Conservation (phyloP, 139 green algal genomes). For the Tetraselmis chui region DNA sequence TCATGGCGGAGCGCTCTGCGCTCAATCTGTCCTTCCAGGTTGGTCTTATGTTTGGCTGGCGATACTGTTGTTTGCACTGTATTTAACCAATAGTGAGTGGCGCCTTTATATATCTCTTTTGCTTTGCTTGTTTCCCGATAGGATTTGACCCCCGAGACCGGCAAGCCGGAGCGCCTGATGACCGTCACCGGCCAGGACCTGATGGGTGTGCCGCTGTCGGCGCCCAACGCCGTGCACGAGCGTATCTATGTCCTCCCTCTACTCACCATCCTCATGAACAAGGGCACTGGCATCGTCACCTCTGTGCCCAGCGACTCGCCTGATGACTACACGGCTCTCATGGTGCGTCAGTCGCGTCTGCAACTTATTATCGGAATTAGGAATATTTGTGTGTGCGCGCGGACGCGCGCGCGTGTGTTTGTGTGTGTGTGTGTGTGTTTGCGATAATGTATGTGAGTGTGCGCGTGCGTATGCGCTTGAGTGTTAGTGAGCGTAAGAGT, state of each 20-base stretch:
- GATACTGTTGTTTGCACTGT: too few relatives aligned
- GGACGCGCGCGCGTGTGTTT: too few relatives aligned
- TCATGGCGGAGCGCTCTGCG: constrained; percentile 80
- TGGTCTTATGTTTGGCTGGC: constrained; percentile 16
- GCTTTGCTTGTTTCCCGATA: too few relatives aligned
- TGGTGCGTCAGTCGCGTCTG: constrained; percentile 22
- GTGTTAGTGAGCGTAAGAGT: too few relatives aligned
- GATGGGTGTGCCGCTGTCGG: constrained; percentile 76
- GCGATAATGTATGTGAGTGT: too few relatives aligned
- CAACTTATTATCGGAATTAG: too few relatives aligned
- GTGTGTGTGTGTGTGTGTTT: too few relatives aligned
- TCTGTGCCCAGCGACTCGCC: constrained; percentile 90
- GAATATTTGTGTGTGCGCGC: too few relatives aligned
- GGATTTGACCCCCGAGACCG: constrained; percentile 47
- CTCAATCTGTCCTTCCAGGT: constrained; percentile 92
- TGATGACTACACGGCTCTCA: constrained; percentile 90
- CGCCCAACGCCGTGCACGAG: constrained; percentile 58
- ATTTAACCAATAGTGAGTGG: too few relatives aligned
- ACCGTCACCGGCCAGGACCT: constrained; percentile 85
- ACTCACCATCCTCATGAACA: constrained; percentile 95
- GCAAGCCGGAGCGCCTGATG: constrained; percentile 67
- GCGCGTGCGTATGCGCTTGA: too few relatives aligned
- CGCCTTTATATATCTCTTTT: too few relatives aligned
- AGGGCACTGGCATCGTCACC: constrained; percentile 97
- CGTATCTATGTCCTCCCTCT: constrained; percentile 91